phyloP scores from a whole-genome alignment of 2,329 filamentous ascomycete species.

The Tolypocladium ophioglossoides region DNA sequence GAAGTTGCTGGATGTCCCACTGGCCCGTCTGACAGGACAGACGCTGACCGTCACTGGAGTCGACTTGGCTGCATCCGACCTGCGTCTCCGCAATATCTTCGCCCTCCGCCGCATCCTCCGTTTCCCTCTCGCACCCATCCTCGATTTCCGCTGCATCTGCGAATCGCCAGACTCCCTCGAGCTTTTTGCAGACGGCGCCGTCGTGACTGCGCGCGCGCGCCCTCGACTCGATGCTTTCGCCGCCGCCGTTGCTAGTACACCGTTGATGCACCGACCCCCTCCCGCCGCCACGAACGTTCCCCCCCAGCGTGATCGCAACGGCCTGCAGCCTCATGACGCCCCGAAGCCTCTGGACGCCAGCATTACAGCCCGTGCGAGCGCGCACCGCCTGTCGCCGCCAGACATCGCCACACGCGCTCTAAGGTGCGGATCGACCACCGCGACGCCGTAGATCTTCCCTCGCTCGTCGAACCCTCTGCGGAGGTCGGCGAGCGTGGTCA shows the following conservation, averaged over 20 bases:
- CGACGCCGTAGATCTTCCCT: constrained; percentile 12
- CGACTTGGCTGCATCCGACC: neutral
- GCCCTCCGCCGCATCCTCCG: constrained; percentile 1
- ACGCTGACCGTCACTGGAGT: neutral
- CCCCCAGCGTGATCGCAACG: constrained; percentile 3
- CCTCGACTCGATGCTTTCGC: neutral
- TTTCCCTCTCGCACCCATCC: neutral
- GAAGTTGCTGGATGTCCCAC: neutral
- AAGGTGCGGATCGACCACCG: neutral
- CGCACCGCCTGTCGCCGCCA: neutral
- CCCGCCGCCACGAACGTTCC: neutral
- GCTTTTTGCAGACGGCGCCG: neutral
- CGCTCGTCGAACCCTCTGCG: constrained; percentile 49
- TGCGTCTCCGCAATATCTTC: neutral
- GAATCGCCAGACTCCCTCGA: neutral
- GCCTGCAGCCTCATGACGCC: constrained; percentile 4
- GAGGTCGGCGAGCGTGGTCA: constrained; percentile 49
- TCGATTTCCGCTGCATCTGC: neutral
- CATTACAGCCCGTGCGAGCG: constrained; percentile 1
- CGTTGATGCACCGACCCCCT: constrained; percentile 6
- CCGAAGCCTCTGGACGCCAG: neutral
- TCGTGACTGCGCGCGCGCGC: neutral
- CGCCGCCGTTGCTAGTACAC: neutral
- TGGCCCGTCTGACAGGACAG: neutral
- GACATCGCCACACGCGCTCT: neutral